Conservation (phyloP, 2,329 filamentous ascomycete species). For the Emericellopsis atlantica region DNA sequence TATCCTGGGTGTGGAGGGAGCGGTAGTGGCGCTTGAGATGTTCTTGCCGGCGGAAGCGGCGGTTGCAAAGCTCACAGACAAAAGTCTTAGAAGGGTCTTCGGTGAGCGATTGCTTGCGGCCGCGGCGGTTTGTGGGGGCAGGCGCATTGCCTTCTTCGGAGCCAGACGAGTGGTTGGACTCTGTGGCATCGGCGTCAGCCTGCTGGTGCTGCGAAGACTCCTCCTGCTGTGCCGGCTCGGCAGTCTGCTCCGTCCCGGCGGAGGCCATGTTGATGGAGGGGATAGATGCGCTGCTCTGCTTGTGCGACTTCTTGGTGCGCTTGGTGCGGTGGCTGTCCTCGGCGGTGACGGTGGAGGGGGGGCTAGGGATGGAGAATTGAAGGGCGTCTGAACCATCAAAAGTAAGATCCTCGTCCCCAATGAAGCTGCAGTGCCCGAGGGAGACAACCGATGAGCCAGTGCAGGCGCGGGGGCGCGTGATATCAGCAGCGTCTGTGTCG, state of each 20-base stretch:
- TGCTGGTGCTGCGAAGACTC: constrained; percentile 16
- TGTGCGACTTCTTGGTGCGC: constrained; percentile 39
- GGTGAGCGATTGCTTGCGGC: constrained; percentile 95
- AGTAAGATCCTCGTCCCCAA: constrained; percentile 65
- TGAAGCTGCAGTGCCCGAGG: constrained; percentile 64
- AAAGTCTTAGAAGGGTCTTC: constrained; percentile 98
- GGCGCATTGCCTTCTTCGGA: constrained; percentile 30
- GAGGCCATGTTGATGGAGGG: constrained; percentile 30
- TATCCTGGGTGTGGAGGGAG: constrained; percentile 95
- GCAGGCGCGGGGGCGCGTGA: constrained; percentile 56
- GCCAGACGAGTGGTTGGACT: constrained; percentile 25
- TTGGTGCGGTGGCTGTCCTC: constrained; percentile 41
- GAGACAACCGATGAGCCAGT: constrained; percentile 57
- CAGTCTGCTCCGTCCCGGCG: constrained; percentile 10
- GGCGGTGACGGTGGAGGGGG: constrained; percentile 26
- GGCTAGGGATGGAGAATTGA: constrained; percentile 49
- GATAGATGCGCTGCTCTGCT: constrained; percentile 25
- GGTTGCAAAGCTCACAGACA: constrained; percentile 90
- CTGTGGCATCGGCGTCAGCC: constrained; percentile 20
- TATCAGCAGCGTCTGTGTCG: constrained; percentile 33
- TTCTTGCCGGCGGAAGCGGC: constrained; percentile 94
- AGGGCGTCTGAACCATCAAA: constrained; percentile 57
- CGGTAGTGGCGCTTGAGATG: constrained; percentile 98
- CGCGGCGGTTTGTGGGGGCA: constrained; percentile 70
- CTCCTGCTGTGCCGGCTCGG: constrained; percentile 14